Percentiles rank a stretch among this genome's conserved stretches.
phyloP scores from a whole-genome alignment of 2,329 filamentous ascomycete genomes.

The Arthroderma sp. region DNA sequence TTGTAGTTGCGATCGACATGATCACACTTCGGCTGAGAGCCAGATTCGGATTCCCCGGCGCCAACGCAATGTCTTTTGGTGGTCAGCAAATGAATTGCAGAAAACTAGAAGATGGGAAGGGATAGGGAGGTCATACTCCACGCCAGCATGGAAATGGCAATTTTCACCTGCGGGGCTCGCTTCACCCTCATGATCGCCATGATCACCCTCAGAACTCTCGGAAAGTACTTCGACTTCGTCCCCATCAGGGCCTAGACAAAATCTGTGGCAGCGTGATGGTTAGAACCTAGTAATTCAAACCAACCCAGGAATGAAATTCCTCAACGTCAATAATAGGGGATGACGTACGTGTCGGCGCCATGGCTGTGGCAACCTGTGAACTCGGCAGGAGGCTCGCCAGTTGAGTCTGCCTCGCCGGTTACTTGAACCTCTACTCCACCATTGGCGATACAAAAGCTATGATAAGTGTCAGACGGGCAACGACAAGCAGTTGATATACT shows the following conservation, averaged over 20 bases:
- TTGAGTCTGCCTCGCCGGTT: slow-evolving; percentile 37
- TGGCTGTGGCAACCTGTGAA: slow-evolving; percentile 56
- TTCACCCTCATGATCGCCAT: slow-evolving; percentile 20
- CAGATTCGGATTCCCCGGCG: slow-evolving; percentile 30
- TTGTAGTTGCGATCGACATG: slow-evolving; percentile 48
- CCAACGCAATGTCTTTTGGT: slow-evolving; percentile 41
- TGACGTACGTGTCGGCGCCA: slow-evolving; percentile 41
- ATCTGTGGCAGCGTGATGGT: slow-evolving; percentile 30
- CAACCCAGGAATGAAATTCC: too few relatives aligned
- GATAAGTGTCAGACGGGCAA: slow-evolving; percentile 3
- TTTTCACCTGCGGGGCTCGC: slow-evolving; percentile 24
- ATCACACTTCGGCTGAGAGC: slow-evolving; percentile 30
- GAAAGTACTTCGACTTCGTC: slow-evolving; percentile 46
- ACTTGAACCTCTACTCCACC: slow-evolving; percentile 26
- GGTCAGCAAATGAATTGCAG: slow-evolving; percentile 2
- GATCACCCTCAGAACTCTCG: slow-evolving; percentile 16
- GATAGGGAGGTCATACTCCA: slow-evolving; percentile 44
- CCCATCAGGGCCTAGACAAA: slow-evolving; percentile 47
- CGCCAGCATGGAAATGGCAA: slow-evolving; percentile 63
- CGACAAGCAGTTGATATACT: background rate
- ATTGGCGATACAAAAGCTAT: slow-evolving; percentile 24
- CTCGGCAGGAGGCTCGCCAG: slow-evolving; percentile 42
- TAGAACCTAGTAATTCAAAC: too few relatives aligned
- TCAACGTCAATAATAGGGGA: too few relatives aligned
- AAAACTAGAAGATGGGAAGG: background rate